Evolutionary conservation across 2,329 filamentous ascomycete species (phyloP).

Genomic region (Ophiostoma angusticollis): DNA sequence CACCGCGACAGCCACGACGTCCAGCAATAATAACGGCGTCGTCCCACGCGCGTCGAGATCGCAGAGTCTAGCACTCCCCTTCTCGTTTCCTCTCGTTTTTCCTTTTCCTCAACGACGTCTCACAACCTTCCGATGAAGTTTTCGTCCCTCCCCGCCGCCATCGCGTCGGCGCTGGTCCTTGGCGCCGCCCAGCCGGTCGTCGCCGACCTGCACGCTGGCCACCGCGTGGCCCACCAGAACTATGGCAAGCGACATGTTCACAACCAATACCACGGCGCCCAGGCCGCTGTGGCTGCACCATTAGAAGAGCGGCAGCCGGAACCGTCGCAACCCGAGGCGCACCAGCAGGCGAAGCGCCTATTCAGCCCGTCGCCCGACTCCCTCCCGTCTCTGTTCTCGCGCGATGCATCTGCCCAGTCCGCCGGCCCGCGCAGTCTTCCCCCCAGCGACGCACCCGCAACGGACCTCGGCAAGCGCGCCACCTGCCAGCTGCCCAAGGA

Average conservation of each 20-base stretch:
- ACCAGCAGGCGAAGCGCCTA: conserved; percentile 14
- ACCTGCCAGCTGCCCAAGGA: conserved; percentile 54
- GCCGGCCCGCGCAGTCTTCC: background rate
- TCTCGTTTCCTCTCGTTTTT: background rate
- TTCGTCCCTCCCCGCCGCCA: conserved; percentile 33
- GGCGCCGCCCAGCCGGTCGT: conserved; percentile 29
- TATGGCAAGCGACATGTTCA: conserved; percentile 23
- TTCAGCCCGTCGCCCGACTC: conserved; percentile 10
- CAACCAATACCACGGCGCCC: conserved; percentile 19
- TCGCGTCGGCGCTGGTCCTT: conserved; percentile 36
- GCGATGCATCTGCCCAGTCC: background rate
- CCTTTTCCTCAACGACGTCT: background rate
- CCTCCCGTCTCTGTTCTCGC: conserved; percentile 7
- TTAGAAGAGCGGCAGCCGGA: conserved; percentile 8
- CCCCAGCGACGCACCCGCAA: conserved; percentile 18
- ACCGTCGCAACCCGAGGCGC: conserved; percentile 8
- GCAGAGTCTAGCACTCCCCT: too few species aligned
- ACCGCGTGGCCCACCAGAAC: conserved; percentile 23
- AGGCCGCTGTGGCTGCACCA: background rate
- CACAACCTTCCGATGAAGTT: conserved; percentile 35
- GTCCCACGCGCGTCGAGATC: too few species aligned
- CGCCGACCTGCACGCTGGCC: conserved; percentile 23
- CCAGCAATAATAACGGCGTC: background rate
- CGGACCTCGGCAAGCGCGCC: conserved; percentile 33
- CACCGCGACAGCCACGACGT: too few species aligned